These are phyloP conservation scores for Begonia masoniana DNA, from an alignment of 306 rosid genomes.

Conservation along the genomic window DNA sequence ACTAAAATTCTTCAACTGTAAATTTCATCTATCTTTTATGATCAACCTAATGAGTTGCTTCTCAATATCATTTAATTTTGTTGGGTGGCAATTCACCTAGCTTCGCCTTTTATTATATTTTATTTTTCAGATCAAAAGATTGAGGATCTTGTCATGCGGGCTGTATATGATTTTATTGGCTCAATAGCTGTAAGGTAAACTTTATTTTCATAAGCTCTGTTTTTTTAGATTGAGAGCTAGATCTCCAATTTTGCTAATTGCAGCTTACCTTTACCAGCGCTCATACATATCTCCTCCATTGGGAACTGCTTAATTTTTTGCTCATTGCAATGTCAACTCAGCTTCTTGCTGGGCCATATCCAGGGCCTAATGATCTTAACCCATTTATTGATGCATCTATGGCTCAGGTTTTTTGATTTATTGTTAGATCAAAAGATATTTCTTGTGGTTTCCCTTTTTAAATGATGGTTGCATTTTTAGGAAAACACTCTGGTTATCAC, in stretches of 20 bases:
- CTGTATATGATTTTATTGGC: conserved; percentile 62
- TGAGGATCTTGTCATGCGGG: conserved; percentile 52
- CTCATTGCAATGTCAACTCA: conserved; percentile 90
- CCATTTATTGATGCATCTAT: conserved; percentile 90
- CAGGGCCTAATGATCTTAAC: conserved; percentile 65
- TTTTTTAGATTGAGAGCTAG: conserved; percentile 19
- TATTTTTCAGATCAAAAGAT: conserved; percentile 46
- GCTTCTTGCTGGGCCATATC: conserved; percentile 95
- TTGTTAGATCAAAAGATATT: conserved; percentile 7
- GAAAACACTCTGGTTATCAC: conserved; percentile 57
- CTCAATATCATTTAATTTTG: too few species aligned
- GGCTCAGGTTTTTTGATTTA: conserved; percentile 62
- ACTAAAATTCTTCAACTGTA: too few species aligned
- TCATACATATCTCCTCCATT: conserved; percentile 54
- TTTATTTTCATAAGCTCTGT: conserved; percentile 5
- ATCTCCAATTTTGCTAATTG: conserved; percentile 24
- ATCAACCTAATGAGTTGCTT: too few species aligned
- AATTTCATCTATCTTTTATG: too few species aligned
- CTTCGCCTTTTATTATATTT: too few species aligned
- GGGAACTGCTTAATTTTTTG: conserved; percentile 93
- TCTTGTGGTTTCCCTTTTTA: conserved; percentile 12
- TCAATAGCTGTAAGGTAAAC: conserved; percentile 83
- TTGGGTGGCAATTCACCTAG: too few species aligned
- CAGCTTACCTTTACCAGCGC: conserved; percentile 25
- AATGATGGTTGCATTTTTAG: conserved; percentile 35